A percentile compares a stretch with the other conserved stretches of the same genome.
Evolutionary conservation across 495 filamentous ascomycete species (phyloP).

Genomic region (Parathielavia appendiculata): DNA sequence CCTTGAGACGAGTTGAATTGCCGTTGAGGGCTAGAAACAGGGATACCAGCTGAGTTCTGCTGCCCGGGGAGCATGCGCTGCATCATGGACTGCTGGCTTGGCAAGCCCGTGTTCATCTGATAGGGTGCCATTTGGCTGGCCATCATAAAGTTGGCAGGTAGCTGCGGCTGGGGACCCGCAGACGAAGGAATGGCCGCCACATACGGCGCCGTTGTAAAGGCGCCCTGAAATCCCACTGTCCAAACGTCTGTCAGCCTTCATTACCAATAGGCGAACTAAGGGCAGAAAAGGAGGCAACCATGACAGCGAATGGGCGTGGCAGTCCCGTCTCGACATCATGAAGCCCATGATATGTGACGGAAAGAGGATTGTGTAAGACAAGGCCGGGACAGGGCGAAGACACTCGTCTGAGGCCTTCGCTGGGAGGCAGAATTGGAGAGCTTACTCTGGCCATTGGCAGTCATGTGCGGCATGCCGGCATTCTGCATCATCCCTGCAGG

Average conservation of each 20-base stretch:
- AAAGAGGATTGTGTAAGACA: slow-evolving; percentile 13
- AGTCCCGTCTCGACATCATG: slow-evolving; percentile 5
- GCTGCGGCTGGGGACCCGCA: slow-evolving; percentile 40
- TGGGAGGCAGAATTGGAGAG: slow-evolving; percentile 13
- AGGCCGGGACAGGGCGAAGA: slow-evolving; percentile 6
- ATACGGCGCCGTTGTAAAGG: slow-evolving; percentile 50
- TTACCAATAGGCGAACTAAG: slow-evolving; percentile 1
- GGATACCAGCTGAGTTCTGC: slow-evolving; percentile 33
- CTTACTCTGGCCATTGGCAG: slow-evolving; percentile 50
- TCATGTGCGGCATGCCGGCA: slow-evolving; percentile 49
- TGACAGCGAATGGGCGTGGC: neutral
- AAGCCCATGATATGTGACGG: neutral
- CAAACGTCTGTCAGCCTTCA: slow-evolving; percentile 19
- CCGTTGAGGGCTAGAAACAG: slow-evolving; percentile 39
- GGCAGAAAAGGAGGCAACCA: neutral
- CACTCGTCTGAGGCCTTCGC: neutral
- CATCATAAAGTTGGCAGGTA: slow-evolving; percentile 49
- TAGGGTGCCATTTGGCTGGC: slow-evolving; percentile 38
- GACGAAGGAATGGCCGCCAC: slow-evolving; percentile 40
- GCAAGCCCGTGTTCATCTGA: slow-evolving; percentile 38
- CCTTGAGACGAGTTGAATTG: slow-evolving; percentile 35
- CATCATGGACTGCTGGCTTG: slow-evolving; percentile 39
- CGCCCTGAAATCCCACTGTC: slow-evolving; percentile 50
- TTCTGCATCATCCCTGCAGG: slow-evolving; percentile 53
- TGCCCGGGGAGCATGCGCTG: slow-evolving; percentile 43